Percentiles rank a stretch among this genome's conserved stretches.
Conservation (phyloP, 192 early-diverging fungal species). For the Coemansia asiatica region DNA sequence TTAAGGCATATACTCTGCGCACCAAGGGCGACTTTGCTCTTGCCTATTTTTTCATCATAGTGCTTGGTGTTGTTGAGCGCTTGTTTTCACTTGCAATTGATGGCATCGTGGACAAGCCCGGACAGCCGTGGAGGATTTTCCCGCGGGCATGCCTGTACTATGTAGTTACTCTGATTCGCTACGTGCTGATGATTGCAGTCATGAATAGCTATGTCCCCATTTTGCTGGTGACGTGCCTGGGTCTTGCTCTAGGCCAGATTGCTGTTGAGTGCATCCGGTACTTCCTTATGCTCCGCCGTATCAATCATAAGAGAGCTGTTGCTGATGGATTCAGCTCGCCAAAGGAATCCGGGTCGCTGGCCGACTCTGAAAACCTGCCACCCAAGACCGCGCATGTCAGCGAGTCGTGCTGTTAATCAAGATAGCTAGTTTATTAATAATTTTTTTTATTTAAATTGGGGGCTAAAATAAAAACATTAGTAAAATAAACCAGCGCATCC, state of each 20-base stretch:
- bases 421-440: constrained; percentile 14
- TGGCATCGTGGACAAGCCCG: constrained; percentile 49
- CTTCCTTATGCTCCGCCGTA: constrained; percentile 25
- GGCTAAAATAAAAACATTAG: neutral
- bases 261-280: constrained; percentile 42
- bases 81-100: constrained; percentile 43
- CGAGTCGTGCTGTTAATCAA: constrained; percentile 49
- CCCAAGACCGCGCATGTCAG: constrained; percentile 30
- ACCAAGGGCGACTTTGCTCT: constrained; percentile 35
- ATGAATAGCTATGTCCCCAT: constrained; percentile 40
- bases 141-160: constrained; percentile 52
- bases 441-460: constrained; percentile 2
- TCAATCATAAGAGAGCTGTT: constrained; percentile 9
- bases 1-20: constrained; percentile 40
- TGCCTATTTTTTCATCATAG: constrained; percentile 48
- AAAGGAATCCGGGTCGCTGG: constrained; percentile 16
- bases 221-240: constrained; percentile 38
- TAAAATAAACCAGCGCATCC: neutral
- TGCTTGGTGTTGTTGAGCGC: constrained; percentile 47
- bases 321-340: constrained; percentile 7
- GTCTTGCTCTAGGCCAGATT: constrained; percentile 49
- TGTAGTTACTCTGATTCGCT: constrained; percentile 47
- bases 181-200: constrained; percentile 52
- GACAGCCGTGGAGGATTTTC: constrained; percentile 53
- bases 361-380: constrained; percentile 12